These are phyloP conservation scores for Elymus sibiricus DNA, from an alignment of 176 grass and related monocot genomes.

Conservation along the genomic window DNA sequence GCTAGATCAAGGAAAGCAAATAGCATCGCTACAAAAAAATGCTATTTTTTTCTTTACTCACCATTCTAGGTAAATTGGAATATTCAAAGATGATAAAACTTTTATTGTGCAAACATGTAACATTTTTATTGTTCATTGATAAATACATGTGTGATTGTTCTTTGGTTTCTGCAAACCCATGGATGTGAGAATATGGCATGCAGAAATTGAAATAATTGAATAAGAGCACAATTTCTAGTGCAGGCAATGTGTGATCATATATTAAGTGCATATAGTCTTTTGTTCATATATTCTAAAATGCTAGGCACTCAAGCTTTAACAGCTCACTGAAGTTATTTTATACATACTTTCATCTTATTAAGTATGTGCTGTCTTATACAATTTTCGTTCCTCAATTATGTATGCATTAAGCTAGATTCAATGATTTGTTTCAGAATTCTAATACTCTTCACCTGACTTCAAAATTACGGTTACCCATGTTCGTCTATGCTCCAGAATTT, in stretches of 20 bases:
- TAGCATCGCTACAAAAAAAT: neutral
- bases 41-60: neutral
- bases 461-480: constrained; percentile 50
- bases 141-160: neutral
- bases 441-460: constrained; percentile 40
- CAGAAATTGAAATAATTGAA: neutral
- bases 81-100: neutral
- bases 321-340: neutral
- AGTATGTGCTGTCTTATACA: neutral
- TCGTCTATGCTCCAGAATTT: constrained; percentile 71
- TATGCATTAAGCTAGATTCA: neutral
- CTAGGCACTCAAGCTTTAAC: neutral
- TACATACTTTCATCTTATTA: neutral
- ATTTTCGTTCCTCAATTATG: neutral
- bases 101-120: neutral
- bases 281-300: neutral
- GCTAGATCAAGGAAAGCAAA: neutral
- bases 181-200: neutral
- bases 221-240: neutral
- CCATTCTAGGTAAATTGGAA: neutral
- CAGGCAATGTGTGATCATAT: neutral
- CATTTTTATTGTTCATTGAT: neutral
- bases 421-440: constrained; percentile 8
- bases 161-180: constrained; percentile 4
- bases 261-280: neutral